Base-by-base conservation (phyloP, 169 alveolate species). In the Babesia caballi region DNA sequence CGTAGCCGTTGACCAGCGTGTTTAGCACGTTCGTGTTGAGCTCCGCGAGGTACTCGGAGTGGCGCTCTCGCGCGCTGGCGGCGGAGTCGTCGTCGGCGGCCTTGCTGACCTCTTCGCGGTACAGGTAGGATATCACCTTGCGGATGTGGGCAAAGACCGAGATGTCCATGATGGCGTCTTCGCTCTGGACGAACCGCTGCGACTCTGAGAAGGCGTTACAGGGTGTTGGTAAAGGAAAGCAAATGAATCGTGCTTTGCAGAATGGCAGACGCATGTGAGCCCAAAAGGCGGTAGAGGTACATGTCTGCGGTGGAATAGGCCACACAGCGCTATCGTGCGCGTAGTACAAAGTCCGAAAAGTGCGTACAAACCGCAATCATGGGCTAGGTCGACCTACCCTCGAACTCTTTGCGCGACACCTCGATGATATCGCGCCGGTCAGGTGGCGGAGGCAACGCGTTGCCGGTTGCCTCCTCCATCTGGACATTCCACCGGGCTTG, bases 81-180 rank as follows among this genome's bases (percentile, higher is more conserved):
- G 3, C 38, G 27, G 40, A 1, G 12, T 63, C 61, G 15, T 28
- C 41, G 9, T 42, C 68, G 30, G 28, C 27, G 6, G 66, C 56
- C n/a, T 11, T 30, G 4, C 36, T 69, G 9, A 51, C 44, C 38
- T 32, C 59, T 35, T 76, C 44, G 44, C 58, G 54, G 58, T 77
- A 88, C 30, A 83, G 65, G 53, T 80, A 88, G 14, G 93, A 83
- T 28, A 85, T 83, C 15, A 88, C 89, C 63, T 80, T 70, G 66
- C 81, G 83, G 21, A 88, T 69, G 47, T 80, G 87, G 30, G 35
- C n/a, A 44, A 88, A 88, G 23, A 88, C 90, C 11, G 85, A 82
- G 17, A 83, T 91, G 53, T 88, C 93, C 81, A 88, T 69, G 32
- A 88, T 88, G 17, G 93, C 91, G 61, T 88, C 93, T 28, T 50